A percentile compares a stretch with the other conserved stretches of the same genome.
These are phyloP conservation scores for Penicillium sp. DNA, from an alignment of 2,329 filamentous ascomycete species.

Conservation along the genomic window DNA sequence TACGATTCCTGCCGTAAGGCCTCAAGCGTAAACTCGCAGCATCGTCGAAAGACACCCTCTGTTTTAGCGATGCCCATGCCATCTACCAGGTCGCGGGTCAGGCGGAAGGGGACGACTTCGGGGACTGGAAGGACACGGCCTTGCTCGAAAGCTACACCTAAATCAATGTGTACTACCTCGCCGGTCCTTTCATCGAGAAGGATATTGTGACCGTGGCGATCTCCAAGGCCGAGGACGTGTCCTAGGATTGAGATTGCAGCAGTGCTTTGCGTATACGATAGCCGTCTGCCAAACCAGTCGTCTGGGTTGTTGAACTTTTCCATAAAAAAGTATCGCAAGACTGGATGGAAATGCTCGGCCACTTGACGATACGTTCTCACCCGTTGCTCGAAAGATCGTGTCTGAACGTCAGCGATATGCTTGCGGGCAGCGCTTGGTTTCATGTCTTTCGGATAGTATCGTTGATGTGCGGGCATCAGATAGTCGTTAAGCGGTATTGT, in stretches of 20 bases:
- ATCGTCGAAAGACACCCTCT: conserved; percentile 95
- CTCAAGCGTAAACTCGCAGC: conserved; percentile 96
- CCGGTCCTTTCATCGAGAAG: conserved; percentile 86
- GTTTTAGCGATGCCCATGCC: conserved; percentile 96
- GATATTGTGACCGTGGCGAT: conserved; percentile 96
- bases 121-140: conserved; percentile 94
- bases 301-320: conserved; percentile 92
- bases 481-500: conserved; percentile 92
- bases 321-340: conserved; percentile 97
- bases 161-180: conserved; percentile 94
- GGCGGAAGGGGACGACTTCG: conserved; percentile 91
- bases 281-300: conserved; percentile 88
- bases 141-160: conserved; percentile 96
- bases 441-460: conserved; percentile 83
- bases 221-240: conserved; percentile 88
- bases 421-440: conserved; percentile 77
- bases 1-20: conserved; percentile 94
- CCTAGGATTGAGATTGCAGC: conserved; percentile 95
- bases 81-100: conserved; percentile 93
- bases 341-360: conserved; percentile 82
- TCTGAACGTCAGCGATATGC: conserved; percentile 75
- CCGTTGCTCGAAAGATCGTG: conserved; percentile 70
- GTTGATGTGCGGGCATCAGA: conserved; percentile 85
- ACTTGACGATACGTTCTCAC: conserved; percentile 78
- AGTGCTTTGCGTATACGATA: conserved; percentile 91